Evolutionary conservation across 352 stramenopile species (phyloP), one percentile per base, ranked within the genome.

Genomic region (Phytopythium boreale): DNA sequence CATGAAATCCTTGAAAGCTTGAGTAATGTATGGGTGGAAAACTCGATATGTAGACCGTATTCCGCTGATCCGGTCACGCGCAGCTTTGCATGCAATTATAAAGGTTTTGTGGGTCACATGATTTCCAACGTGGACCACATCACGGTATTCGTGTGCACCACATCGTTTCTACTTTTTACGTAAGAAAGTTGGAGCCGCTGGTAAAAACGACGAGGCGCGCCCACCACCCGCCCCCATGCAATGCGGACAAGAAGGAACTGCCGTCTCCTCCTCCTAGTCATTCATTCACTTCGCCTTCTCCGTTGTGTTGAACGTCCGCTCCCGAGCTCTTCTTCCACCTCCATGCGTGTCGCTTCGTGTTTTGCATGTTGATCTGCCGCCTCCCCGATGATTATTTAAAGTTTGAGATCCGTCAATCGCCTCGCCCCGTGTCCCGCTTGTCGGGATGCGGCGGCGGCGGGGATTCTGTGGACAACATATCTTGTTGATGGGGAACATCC

Each of bases 361-460:
- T 63, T 49, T 71, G 31, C 41, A 2, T 59, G 10, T 72, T 15
- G 47, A n/a, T 59, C 22, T 4, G 3, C 8, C 9, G 14, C 5
- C 19, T 70, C 78, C 82, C 79, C 77, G 63, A 80, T 91, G 82
- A 91, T 91, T 89, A 88, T 57, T 73, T 74, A 89, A 91, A 90
- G 82, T 91, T 91, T 91, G 82, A 91, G 82, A 91, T 87, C 82
- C 80, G 82, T 84, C 52, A 88, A 88, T 88, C 62, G 77, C 59
- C 57, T 64, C 44, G 43, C 61, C 55, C 49, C 20, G 60, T 20
- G 63, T 41, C 64, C 63, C 66, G 77, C 68, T 55, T 62, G 49
- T 56, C 49, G 49, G 49, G 7, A 12, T 7, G 49, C 27, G 14
- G 49, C n/a, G 27, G 27, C 27, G 14, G 49, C 19, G 59, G 63